Evolutionary conservation across 129 eudicot species (phyloP), one percentile per base, ranked within the genome.

Genomic region (Flaveria bidentis): DNA sequence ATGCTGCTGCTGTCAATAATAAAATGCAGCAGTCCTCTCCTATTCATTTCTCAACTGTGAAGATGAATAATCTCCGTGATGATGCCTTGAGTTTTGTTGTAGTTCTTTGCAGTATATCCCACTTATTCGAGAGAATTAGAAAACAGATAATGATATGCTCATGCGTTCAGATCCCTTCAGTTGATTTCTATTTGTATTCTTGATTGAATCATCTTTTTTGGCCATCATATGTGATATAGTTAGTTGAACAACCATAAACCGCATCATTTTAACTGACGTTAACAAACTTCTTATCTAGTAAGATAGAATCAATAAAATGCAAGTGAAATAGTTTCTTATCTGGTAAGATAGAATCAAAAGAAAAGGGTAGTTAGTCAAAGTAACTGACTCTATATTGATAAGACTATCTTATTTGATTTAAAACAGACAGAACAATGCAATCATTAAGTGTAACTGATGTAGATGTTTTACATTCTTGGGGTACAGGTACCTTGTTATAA

Each of bases 341-440:
- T 65, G 55, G 49, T 55, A 33, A 28, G 51, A 75, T 20, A 22
- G 79, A 33, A 18, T 12, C 46, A 13, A 44, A 58, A 76, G 23
- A 17, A 8, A 71, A 76, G 25, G 81, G 22, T 47, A 9, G 50
- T 66, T 16, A 25, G 61, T 47, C 12, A 55, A 73, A 78, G 55
- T 17, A 60, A 52, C 30, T n/a, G 45, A 16, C 78, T 60, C 8
- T 2, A 33, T 67, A 17, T 18, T 3, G 9, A 51, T 58, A 68
- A 68, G 55, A 71, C 53, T 71, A 67, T 63, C 45, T 67, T 79
- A 58, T 62, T 69, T 65, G 56, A 33, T 76, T 69, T 81, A 61
- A 61, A 60, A 73, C 62, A 23, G 16, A 72, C 70, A 69, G 78
- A 52, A 71, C 64, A 81, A 55, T 80, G 83, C 79, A 77, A 68